A percentile compares a stretch with the other conserved stretches of the same genome.
Conservation (phyloP, 495 filamentous ascomycete genomes). For the Talaromyces liani region DNA sequence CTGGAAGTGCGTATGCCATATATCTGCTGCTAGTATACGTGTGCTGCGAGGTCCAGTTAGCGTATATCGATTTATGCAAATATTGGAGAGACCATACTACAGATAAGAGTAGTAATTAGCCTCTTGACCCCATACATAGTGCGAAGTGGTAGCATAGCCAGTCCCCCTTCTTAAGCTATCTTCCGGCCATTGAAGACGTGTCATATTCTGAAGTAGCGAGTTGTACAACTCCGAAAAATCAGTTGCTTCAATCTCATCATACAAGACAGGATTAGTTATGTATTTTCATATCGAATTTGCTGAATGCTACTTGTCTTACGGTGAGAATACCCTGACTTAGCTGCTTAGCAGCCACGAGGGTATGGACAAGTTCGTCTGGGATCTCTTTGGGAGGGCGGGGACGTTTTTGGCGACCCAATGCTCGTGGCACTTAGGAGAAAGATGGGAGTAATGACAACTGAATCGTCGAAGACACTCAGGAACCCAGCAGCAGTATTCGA, state of each 20-base stretch:
- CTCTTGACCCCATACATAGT: constrained; percentile 66
- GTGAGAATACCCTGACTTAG: constrained; percentile 63
- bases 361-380: constrained; percentile 53
- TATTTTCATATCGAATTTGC: constrained; percentile 73
- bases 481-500: constrained; percentile 73
- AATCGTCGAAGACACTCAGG: constrained; percentile 55
- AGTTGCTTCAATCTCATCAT: constrained; percentile 55
- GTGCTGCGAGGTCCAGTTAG: background rate
- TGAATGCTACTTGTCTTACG: constrained; percentile 59
- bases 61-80: no score
- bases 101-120: constrained; percentile 69
- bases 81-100: constrained; percentile 35
- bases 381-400: constrained; percentile 27
- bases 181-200: constrained; percentile 55
- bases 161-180: constrained; percentile 53
- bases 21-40: constrained; percentile 30
- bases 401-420: constrained; percentile 46
- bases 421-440: constrained; percentile 50
- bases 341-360: constrained; percentile 57
- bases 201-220: constrained; percentile 56
- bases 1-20: constrained; percentile 49
- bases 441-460: constrained; percentile 56
- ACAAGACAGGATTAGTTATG: constrained; percentile 61
- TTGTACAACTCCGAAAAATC: constrained; percentile 64
- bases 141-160: constrained; percentile 62